Percentiles rank a stretch among this genome's conserved stretches.
These are phyloP conservation scores for Globisporangium canariense DNA, from an alignment of 352 stramenopile genomes.

Conservation along the genomic window DNA sequence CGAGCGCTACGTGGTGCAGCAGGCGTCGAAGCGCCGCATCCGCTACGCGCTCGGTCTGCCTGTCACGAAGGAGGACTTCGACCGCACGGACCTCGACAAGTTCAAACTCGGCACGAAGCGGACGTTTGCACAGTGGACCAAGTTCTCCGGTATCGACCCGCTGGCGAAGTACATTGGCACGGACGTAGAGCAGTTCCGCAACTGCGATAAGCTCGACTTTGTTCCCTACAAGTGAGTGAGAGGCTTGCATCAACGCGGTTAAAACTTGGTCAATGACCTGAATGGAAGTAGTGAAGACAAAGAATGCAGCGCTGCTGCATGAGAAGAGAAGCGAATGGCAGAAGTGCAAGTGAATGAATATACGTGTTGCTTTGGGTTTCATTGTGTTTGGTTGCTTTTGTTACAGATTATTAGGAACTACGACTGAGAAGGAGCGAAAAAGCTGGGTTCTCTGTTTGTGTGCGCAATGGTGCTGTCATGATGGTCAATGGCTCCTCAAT, in stretches of 20 bases:
- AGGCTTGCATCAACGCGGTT: not conserved
- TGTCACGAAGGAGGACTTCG: constrained; percentile 64
- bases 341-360: constrained; percentile 4
- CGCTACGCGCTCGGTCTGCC: constrained; percentile 58
- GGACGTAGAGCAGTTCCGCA: constrained; percentile 64
- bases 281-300: too few species aligned
- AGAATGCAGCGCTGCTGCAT: too few species aligned
- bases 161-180: constrained; percentile 51
- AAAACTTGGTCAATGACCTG: not conserved
- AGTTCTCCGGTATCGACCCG: constrained; percentile 79
- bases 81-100: constrained; percentile 67
- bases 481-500: not conserved
- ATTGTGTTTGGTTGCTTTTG: not conserved
- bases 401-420: not conserved
- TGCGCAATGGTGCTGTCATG: too few species aligned
- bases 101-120: constrained; percentile 71
- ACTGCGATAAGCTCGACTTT: constrained; percentile 65
- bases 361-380: not conserved
- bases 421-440: too few species aligned
- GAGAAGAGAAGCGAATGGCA: too few species aligned
- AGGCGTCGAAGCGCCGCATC: constrained; percentile 70
- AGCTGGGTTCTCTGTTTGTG: too few species aligned
- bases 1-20: constrained; percentile 61
- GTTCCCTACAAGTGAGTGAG: constrained; percentile 37
- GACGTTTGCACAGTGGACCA: constrained; percentile 72